These are phyloP conservation scores for Alternaria sp. DNA, from an alignment of 2,329 filamentous ascomycete species.

Conservation along the genomic window DNA sequence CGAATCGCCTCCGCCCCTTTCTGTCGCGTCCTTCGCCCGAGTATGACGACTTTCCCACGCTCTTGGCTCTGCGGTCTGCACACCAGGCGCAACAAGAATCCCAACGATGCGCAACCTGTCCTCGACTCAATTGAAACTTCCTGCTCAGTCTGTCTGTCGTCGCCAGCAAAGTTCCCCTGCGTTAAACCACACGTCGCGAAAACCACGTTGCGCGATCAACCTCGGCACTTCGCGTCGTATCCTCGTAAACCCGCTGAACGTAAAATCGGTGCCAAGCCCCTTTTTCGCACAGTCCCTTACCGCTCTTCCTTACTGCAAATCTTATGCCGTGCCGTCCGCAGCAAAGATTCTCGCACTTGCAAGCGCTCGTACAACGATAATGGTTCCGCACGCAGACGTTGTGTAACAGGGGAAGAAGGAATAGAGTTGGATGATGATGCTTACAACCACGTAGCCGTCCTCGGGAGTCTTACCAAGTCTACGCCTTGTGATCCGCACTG, in stretches of 20 bases:
- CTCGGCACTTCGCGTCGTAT: background rate
- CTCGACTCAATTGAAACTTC: background rate
- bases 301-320: background rate
- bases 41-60: background rate
- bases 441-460: background rate
- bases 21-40: background rate
- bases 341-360: background rate
- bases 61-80: background rate
- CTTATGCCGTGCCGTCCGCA: background rate
- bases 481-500: background rate
- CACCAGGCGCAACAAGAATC: background rate
- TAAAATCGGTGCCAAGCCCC: background rate
- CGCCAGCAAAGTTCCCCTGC: background rate
- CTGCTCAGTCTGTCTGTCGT: background rate
- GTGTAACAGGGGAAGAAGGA: background rate
- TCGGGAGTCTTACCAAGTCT: background rate
- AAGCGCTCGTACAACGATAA: background rate
- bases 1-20: background rate
- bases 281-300: background rate
- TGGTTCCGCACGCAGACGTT: background rate
- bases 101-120: background rate
- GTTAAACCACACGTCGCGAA: background rate
- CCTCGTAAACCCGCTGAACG: background rate
- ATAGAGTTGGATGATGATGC: background rate
- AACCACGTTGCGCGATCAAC: background rate